phyloP scores from a whole-genome alignment of 1,139 yeast genomes.

The Blastobotrys aristatus region DNA sequence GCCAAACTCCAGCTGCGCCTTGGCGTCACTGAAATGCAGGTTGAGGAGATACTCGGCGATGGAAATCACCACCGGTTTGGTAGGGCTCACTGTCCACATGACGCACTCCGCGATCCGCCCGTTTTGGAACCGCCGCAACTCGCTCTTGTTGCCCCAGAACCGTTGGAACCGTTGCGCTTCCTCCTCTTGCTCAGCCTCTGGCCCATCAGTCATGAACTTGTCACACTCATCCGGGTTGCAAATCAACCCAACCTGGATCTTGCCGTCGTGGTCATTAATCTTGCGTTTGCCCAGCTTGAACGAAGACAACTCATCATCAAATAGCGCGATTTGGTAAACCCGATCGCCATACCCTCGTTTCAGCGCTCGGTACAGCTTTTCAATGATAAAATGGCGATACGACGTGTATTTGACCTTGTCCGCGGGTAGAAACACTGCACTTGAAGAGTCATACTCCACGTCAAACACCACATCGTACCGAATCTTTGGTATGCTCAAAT shows the following conservation, averaged over 20 bases:
- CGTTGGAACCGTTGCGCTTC: slow-evolving; percentile 61
- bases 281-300: slow-evolving; percentile 56
- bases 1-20: slow-evolving; percentile 18
- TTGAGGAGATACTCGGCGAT: slow-evolving; percentile 61
- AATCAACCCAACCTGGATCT: slow-evolving; percentile 52
- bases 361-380: slow-evolving; percentile 56
- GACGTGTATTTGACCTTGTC: slow-evolving; percentile 72
- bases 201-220: slow-evolving; percentile 81
- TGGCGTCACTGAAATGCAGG: slow-evolving; percentile 50
- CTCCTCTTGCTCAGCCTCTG: slow-evolving; percentile 53
- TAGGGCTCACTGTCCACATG: slow-evolving; percentile 62
- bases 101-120: slow-evolving; percentile 88
- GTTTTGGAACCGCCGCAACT: slow-evolving; percentile 79
- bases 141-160: slow-evolving; percentile 87
- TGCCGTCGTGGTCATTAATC: slow-evolving; percentile 29
- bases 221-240: slow-evolving; percentile 74
- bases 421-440: slow-evolving; percentile 44
- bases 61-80: slow-evolving; percentile 57
- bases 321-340: slow-evolving; percentile 43
- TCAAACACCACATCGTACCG: slow-evolving; percentile 62
- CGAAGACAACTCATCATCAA: slow-evolving; percentile 12
- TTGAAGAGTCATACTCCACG: background rate
- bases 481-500: slow-evolving; percentile 49
- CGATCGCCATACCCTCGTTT: slow-evolving; percentile 66
- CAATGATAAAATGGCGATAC: slow-evolving; percentile 59